A percentile compares a stretch with the other conserved stretches of the same genome.
phyloP scores from a whole-genome alignment of 805 yeast species.

The Lachancea fermentati region DNA sequence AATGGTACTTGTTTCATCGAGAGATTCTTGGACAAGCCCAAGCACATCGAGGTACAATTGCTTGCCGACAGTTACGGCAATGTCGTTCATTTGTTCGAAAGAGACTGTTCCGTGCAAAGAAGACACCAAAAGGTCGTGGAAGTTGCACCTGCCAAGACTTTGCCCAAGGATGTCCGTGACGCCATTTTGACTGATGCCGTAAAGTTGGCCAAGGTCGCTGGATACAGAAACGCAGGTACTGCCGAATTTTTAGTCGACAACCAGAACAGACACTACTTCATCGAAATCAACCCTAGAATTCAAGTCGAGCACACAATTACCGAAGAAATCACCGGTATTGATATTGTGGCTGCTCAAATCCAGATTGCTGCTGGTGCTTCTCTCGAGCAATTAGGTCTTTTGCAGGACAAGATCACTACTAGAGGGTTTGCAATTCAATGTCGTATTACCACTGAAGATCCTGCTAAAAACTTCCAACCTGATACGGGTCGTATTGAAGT shows the following conservation, averaged over 20 bases:
- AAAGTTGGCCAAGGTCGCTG: slow-evolving; percentile 78
- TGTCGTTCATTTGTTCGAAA: slow-evolving; percentile 90
- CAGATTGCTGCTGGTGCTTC: slow-evolving; percentile 99
- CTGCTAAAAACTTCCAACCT: slow-evolving; percentile 93
- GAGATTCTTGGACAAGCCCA: slow-evolving; percentile 90
- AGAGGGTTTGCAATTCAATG: slow-evolving; percentile 99
- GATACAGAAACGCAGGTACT: slow-evolving; percentile 96
- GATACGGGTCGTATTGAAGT: slow-evolving; percentile 98
- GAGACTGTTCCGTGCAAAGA: slow-evolving; percentile 99
- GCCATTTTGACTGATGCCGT: slow-evolving; percentile 95
- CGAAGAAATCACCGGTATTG: slow-evolving; percentile 98
- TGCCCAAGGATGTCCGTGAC: slow-evolving; percentile 78
- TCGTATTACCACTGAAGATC: slow-evolving; percentile 98
- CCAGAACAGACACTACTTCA: slow-evolving; percentile 93
- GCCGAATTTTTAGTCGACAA: slow-evolving; percentile 94
- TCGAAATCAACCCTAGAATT: slow-evolving; percentile 96
- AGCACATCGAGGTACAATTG: slow-evolving; percentile 96
- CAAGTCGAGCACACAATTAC: slow-evolving; percentile 99
- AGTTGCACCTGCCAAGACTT: slow-evolving; percentile 93
- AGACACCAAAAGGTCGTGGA: slow-evolving; percentile 99
- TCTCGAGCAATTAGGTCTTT: slow-evolving; percentile 79
- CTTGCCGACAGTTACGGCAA: slow-evolving; percentile 92
- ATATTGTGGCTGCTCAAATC: slow-evolving; percentile 95
- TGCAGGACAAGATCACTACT: slow-evolving; percentile 91
- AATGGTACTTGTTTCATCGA: slow-evolving; percentile 98